These are phyloP conservation scores for Waitea zeae DNA, from an alignment of 1,284 basidiomycete species.

Conservation along the genomic window DNA sequence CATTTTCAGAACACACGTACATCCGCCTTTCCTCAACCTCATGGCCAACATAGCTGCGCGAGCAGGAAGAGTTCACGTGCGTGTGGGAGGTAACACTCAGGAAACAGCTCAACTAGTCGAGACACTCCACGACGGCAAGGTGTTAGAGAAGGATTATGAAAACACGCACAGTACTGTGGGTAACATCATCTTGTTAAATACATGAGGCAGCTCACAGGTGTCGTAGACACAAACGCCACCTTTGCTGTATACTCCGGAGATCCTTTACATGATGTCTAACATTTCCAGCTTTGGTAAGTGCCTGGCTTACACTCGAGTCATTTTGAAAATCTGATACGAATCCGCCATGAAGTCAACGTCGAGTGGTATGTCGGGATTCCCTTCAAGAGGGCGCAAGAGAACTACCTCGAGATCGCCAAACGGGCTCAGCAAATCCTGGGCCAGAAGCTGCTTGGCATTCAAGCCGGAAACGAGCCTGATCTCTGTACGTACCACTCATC, in stretches of 20 bases:
- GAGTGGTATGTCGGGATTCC: slow-evolving; percentile 34
- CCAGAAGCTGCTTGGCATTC: slow-evolving; percentile 35
- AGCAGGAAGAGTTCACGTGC: slow-evolving; percentile 36
- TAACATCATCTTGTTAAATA: too few relatives aligned
- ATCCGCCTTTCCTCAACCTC: slow-evolving; percentile 59
- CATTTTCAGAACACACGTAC: slow-evolving; percentile 22
- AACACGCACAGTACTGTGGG: too few relatives aligned
- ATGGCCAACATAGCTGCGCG: slow-evolving; percentile 48
- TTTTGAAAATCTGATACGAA: too few relatives aligned
- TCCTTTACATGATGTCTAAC: slow-evolving; percentile 23
- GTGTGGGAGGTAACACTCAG: slow-evolving; percentile 67
- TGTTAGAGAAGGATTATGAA: slow-evolving; percentile 33
- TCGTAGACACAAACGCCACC: slow-evolving; percentile 22
- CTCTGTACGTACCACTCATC: too few relatives aligned
- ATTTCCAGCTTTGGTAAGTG: slow-evolving; percentile 15
- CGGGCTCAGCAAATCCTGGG: slow-evolving; percentile 34
- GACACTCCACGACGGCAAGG: slow-evolving; percentile 22
- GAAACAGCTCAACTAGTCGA: slow-evolving; percentile 37
- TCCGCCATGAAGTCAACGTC: too few relatives aligned
- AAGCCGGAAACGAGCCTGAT: slow-evolving; percentile 60
- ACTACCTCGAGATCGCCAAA: slow-evolving; percentile 33
- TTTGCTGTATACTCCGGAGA: slow-evolving; percentile 21
- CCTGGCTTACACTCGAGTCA: too few relatives aligned
- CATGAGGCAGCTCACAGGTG: too few relatives aligned
- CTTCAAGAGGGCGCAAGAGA: slow-evolving; percentile 32